Conservation (phyloP, 345 rosid species). For the Salix brachista region DNA sequence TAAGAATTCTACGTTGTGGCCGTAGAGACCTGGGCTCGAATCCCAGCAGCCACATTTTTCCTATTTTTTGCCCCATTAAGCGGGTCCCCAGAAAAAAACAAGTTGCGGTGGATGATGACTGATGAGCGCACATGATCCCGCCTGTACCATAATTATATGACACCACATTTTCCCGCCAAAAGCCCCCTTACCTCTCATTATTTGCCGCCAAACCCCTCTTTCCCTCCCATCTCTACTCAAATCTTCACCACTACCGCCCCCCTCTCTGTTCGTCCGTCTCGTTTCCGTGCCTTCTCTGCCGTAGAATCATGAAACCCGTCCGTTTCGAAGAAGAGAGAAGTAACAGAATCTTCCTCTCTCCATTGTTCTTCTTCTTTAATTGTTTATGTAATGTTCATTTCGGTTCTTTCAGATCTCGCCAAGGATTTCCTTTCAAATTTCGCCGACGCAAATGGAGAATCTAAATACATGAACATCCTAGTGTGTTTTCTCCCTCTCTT, state of each 20-base stretch:
- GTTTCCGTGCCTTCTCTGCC: background rate
- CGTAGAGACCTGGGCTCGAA: slow-evolving; percentile 92
- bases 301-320: slow-evolving; percentile 52
- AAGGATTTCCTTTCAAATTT: slow-evolving; percentile 77
- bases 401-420: slow-evolving; percentile 42
- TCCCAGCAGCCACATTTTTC: slow-evolving; percentile 72
- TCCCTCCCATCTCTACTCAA: slow-evolving; percentile 11
- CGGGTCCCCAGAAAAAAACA: background rate
- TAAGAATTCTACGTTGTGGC: slow-evolving; percentile 81
- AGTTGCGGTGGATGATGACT: background rate
- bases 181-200: background rate
- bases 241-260: background rate
- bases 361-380: background rate
- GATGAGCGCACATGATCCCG: background rate
- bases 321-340: slow-evolving; percentile 64
- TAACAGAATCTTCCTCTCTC: slow-evolving; percentile 8
- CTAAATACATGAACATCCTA: slow-evolving; percentile 77
- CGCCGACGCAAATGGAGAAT: slow-evolving; percentile 58
- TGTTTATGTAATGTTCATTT: background rate
- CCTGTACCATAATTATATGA: background rate
- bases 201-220: slow-evolving; percentile 12
- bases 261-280: background rate
- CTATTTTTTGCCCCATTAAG: background rate
- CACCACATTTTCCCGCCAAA: slow-evolving; percentile 48
- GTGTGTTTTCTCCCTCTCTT: slow-evolving; percentile 38